Evolutionary conservation across 108 stramenopile genomes (phyloP).

Genomic region (Nitzschia inconspicua): DNA sequence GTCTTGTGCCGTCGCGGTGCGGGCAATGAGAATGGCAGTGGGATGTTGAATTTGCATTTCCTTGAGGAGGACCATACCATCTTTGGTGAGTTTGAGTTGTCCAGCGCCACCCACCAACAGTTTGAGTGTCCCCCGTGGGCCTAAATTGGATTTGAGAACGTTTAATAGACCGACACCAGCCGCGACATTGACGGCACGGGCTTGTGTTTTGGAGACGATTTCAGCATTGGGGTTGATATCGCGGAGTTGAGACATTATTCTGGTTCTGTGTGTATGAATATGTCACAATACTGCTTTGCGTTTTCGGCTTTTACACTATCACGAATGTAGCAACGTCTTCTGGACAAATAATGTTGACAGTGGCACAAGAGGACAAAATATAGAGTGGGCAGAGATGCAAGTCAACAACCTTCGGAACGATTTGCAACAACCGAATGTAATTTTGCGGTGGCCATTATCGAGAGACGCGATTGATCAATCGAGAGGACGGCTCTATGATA

Average conservation of each 20-base stretch:
- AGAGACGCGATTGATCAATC: too few relatives aligned
- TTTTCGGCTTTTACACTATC: too few relatives aligned
- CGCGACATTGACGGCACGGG: conserved; percentile 93
- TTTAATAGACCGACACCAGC: conserved; percentile 92
- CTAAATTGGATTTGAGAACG: conserved; percentile 92
- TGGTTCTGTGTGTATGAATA: too few relatives aligned
- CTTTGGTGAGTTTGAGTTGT: conserved; percentile 99
- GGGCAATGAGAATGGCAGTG: conserved; percentile 96
- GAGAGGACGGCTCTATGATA: too few relatives aligned
- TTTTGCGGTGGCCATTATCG: too few relatives aligned
- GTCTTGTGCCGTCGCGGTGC: conserved; percentile 98
- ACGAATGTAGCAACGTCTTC: too few relatives aligned
- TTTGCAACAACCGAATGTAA: too few relatives aligned
- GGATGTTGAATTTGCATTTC: conserved; percentile 99
- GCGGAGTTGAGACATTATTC: conserved; percentile 12
- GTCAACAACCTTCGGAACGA: too few relatives aligned
- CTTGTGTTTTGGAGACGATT: conserved; percentile 84
- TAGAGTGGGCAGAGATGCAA: too few relatives aligned
- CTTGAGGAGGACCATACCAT: conserved; percentile 96
- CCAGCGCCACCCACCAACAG: conserved; percentile 99
- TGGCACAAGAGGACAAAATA: too few relatives aligned
- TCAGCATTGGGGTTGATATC: conserved; percentile 91
- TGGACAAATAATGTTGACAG: too few relatives aligned
- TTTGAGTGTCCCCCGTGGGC: conserved; percentile 97
- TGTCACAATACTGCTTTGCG: too few relatives aligned